Percentiles rank a stretch among this genome's conserved stretches.
Conservation (phyloP, 805 yeast species). For the Ogataea philodendri region DNA sequence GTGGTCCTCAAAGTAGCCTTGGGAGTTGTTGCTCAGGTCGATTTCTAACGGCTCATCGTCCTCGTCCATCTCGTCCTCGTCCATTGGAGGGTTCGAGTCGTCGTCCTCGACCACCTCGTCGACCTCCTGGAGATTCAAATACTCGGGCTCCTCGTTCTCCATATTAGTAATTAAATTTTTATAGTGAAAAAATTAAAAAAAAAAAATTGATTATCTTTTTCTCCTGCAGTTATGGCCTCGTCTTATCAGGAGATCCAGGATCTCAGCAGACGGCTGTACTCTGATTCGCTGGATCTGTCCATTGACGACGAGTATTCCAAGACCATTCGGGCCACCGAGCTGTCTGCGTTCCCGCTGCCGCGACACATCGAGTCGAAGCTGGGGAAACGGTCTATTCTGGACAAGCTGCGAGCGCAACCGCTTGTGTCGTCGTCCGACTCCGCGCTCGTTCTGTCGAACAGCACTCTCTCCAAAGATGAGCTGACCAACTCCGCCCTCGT, state of each 20-base stretch:
- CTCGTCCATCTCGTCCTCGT: constrained; percentile 37
- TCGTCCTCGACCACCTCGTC: constrained; percentile 35
- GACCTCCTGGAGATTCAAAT: constrained; percentile 30
- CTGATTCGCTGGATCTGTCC: constrained; percentile 2
- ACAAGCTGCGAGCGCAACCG: constrained; percentile 6
- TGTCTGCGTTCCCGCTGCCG: constrained; percentile 4
- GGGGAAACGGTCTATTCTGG: constrained; percentile 8
- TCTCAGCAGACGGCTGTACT: constrained; percentile 1
- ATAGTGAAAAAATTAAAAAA: constrained; percentile 1
- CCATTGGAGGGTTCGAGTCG: constrained; percentile 33
- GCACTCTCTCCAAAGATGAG: constrained; percentile 17
- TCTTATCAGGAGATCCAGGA: constrained; percentile 7
- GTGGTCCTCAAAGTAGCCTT: constrained; percentile 86
- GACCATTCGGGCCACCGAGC: constrained; percentile 3
- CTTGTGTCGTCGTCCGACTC: constrained; percentile 1
- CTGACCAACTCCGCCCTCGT: constrained; percentile 21
- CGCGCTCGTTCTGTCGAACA: constrained; percentile 15
- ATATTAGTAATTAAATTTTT: constrained; percentile 6
- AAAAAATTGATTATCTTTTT: constrained; percentile 2
- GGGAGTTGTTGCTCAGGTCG: constrained; percentile 87
- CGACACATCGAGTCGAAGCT: constrained; percentile 5
- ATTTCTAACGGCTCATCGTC: constrained; percentile 64
- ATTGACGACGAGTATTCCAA: constrained; percentile 3
- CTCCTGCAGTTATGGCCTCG: constrained; percentile 2
- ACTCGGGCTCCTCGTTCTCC: constrained; percentile 29